Base-by-base conservation (phyloP, 2,329 filamentous ascomycete species). In the Orbilia brochopaga region DNA sequence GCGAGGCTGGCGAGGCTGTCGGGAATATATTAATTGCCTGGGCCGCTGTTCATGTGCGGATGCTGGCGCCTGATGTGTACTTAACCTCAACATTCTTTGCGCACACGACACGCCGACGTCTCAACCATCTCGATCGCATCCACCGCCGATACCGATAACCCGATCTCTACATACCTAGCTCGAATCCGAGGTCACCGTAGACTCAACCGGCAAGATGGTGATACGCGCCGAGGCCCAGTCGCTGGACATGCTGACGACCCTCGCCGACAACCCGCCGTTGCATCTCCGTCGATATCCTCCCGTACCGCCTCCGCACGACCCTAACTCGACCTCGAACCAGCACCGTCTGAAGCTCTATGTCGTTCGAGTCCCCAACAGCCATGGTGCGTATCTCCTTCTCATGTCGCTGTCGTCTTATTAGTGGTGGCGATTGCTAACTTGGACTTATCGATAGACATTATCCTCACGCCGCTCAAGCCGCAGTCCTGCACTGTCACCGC, bases 401-500 rank as follows among this genome's bases (percentile, higher is more conserved):
- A n/a, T n/a, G n/a, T 56, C 23, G 19, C 35, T 55, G 55, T 62
- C 32, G 57, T 54, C 27, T 35, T 40, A 62, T 27, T 8, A n/a
- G 53, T 65, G 35, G 30, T 37, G 40, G 27, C 13, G 32, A 6
- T 17, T 75, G 72, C 75, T 61, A 60, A 55, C 67, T 64, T 73
- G 69, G 65, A 62, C 19, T 52, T 44, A 30, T 24, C 24, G n/a
- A 13, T 24, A 94, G 93, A 97, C 83, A 85, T 97, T 65, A 95
- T 97, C 76, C 86, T 99, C 51, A 95, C 93, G 0, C 90, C 94
- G 0, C 85, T 94, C 74, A 96, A 96, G 78, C 94, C 94, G 1
- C 88, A 90, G 57, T 84, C 89, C 46, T 96, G 94, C 79, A 93
- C 91, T 70, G 91, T 99, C 74, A 95, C 91, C 0, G 88, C 86